Evolutionary conservation across 179 eudicot genomes (phyloP), one percentile per base, ranked within the genome.

Genomic region (Pouteria campechiana): DNA sequence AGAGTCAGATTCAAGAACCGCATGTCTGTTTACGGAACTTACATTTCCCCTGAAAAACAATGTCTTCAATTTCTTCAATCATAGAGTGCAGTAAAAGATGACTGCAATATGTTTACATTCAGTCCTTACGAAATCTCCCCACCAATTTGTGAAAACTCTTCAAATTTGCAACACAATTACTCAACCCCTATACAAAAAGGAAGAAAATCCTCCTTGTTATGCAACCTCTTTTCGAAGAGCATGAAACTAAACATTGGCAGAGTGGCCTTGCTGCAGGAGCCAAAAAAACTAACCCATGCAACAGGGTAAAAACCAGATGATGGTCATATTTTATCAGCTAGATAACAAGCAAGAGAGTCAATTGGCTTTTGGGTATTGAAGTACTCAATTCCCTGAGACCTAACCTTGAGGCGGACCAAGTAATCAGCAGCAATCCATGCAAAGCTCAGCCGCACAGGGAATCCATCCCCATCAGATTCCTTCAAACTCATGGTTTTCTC

Each of bases 391-490:
- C 52, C 62, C 36, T 53, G 17, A 2, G 29, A 7, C 55, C 56
- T 69, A 10, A 90, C 63, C 50, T 90, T 90, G 31, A 90, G 74
- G 38, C 80, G 61, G 31, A 90, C 93, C 19, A 86, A 76, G 31
- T 86, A 90, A 63, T 90, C 95, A 44, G 78, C 75, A 0, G 90
- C 67, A 46, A 89, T 73, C 97, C 97, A 89, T 19, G 79, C 72
- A 72, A 89, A 89, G 66, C 97, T 85, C 17, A 90, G 50, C 69
- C 74, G 67, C 6, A 71, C 67, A 8, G 50, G 58, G 25, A 58
- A 59, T 21, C 55, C 56, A 46, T 44, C 61, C 4, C 57, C 70
- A 30, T 72, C 90, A 5, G 73, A 61, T 27, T 52, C 65, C 50
- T 60, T 85, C 65, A 70, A 20, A 51, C 65, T 74, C 63, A 48